Evolutionary conservation across 2,329 filamentous ascomycete species (phyloP), one percentile per base, ranked within the genome.

Genomic region (Colletotrichum tabaci): DNA sequence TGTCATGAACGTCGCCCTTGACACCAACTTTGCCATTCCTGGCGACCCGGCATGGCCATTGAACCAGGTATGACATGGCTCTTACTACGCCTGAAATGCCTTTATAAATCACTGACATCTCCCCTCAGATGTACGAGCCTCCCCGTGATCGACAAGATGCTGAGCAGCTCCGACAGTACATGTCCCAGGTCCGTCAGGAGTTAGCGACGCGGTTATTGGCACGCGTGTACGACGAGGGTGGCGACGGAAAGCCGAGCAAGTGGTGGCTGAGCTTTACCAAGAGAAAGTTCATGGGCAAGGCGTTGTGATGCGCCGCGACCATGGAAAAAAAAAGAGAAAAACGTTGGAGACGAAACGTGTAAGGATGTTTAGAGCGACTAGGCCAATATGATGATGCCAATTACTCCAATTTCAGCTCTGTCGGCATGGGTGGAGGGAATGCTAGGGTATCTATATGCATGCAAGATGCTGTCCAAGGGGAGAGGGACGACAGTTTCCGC

Each of bases 211-310:
- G 96, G 81, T 87, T 99, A 84, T 84, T 98, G 80, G 93, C 93
- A 63, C 90, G 95, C 77, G 92, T 99, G 75, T 99, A 97, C 81
- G 92, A 93, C 66, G 95, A 95, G 85, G 76, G 88, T 82, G 82
- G 89, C 80, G 83, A 95, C 87, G 82, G 94, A 84, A 89, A 89
- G 84, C 90, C 90, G 66, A 89, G 86, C 83, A 90, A 97, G 91
- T 98, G 96, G 94, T 99, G 96, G 96, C 84, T 99, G 82, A 98
- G 96, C 87, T 99, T 98, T 82, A 94, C 94, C 65, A 98, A 98
- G 91, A 92, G 96, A 85, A 98, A 98, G 90, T 99, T 99, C 81
- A 98, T 99, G 96, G 95, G 95, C 82, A 98, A 98, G 90, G 89
- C 90, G 76, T 86, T 96, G 84, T 95, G 87, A 82, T 40, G 58